Evolutionary conservation across 169 alveolate species (phyloP).

Genomic region (Plasmodium billcollinsi): DNA sequence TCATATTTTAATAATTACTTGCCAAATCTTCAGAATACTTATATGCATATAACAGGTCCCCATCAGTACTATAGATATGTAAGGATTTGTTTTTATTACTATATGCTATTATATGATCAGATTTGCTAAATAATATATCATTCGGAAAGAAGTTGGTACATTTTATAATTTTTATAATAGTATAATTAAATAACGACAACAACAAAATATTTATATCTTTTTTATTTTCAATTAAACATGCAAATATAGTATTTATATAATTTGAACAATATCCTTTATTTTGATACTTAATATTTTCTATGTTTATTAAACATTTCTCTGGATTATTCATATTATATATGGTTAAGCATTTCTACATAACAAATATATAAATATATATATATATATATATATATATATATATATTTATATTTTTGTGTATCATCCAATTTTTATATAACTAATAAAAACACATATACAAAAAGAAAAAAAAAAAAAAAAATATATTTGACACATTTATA

Average conservation of each 20-base stretch:
- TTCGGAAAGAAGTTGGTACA: conserved; percentile 31
- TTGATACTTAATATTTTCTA: conserved; percentile 34
- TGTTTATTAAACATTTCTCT: conserved; percentile 15
- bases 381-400: not conserved
- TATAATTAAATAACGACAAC: conserved; percentile 31
- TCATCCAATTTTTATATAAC: no score
- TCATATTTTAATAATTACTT: not conserved
- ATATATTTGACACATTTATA: not conserved
- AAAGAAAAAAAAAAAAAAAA: not conserved
- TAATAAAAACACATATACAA: no score
- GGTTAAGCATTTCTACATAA: conserved; percentile 23
- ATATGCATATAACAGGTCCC: conserved; percentile 28
- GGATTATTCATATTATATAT: conserved; percentile 22
- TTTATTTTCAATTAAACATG: conserved; percentile 28
- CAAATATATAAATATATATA: not conserved
- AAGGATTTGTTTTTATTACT: conserved; percentile 26
- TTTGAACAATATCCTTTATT: conserved; percentile 26
- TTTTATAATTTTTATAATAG: not conserved
- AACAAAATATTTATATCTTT: conserved; percentile 9
- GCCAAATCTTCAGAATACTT: conserved; percentile 10
- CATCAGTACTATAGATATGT: conserved; percentile 29
- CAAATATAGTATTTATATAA: conserved; percentile 15
- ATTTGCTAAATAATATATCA: conserved; percentile 3
- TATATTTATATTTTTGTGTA: not conserved
- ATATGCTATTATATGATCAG: conserved; percentile 8